Conservation (phyloP, 148 eudicot genomes). For the Cornus kousa region DNA sequence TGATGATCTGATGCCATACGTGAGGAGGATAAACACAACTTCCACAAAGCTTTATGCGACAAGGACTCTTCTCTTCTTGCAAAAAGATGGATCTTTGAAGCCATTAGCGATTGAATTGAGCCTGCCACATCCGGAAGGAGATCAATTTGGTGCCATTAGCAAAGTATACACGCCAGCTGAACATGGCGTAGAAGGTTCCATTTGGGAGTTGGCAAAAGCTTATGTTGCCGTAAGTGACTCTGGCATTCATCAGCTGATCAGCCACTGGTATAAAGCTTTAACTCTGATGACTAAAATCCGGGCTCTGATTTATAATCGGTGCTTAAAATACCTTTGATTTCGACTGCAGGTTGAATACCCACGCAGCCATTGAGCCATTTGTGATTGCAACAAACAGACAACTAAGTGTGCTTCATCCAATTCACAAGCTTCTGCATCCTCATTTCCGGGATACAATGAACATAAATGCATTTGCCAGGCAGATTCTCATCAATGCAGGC, state of each 20-base stretch:
- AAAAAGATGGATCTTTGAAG: conserved; percentile 64
- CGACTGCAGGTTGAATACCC: conserved; percentile 56
- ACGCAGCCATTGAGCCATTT: conserved; percentile 66
- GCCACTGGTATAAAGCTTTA: conserved; percentile 56
- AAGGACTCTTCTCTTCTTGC: conserved; percentile 68
- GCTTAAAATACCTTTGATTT: not conserved
- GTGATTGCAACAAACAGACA: conserved; percentile 72
- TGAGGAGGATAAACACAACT: conserved; percentile 57
- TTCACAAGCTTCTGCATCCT: conserved; percentile 67
- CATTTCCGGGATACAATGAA: conserved; percentile 71
- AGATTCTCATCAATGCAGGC: conserved; percentile 56
- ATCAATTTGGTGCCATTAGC: conserved; percentile 50
- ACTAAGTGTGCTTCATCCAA: conserved; percentile 65
- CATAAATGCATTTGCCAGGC: conserved; percentile 59
- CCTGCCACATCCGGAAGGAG: conserved; percentile 61
- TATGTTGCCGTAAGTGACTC: conserved; percentile 69
- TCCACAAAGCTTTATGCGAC: conserved; percentile 59
- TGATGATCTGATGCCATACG: conserved; percentile 61
- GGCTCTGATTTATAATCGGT: not conserved
- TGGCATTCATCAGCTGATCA: conserved; percentile 63
- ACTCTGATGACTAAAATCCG: not conserved
- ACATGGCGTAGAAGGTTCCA: conserved; percentile 42
- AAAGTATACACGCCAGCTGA: conserved; percentile 67
- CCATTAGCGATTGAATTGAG: conserved; percentile 76
- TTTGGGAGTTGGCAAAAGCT: conserved; percentile 77